These are phyloP conservation scores for Lipomyces sp. DNA, from an alignment of 805 yeast species.

Conservation along the genomic window DNA sequence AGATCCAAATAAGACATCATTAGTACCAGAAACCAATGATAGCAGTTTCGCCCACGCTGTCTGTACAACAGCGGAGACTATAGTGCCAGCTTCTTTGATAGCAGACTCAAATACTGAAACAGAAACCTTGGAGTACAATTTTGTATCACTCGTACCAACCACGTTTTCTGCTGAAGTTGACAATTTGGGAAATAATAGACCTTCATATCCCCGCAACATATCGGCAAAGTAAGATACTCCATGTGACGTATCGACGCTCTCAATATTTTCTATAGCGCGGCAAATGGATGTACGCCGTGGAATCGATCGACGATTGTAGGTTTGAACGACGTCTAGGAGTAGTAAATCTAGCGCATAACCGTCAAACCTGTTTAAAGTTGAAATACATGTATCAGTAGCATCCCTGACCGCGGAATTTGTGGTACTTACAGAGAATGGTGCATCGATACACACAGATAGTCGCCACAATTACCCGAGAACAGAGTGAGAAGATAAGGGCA, in stretches of 20 bases:
- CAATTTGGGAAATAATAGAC: conserved; percentile 21
- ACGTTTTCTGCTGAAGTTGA: background rate
- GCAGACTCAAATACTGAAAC: conserved; percentile 9
- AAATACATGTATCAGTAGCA: background rate
- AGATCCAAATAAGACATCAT: conserved; percentile 39
- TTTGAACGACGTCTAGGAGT: conserved; percentile 15
- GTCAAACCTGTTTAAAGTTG: conserved; percentile 23
- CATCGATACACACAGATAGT: conserved; percentile 19
- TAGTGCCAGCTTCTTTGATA: background rate
- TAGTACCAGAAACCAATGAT: conserved; percentile 15
- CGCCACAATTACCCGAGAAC: background rate
- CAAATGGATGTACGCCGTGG: conserved; percentile 13
- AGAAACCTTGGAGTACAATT: background rate
- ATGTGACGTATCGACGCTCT: conserved; percentile 5
- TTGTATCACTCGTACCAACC: background rate
- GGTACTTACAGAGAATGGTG: conserved; percentile 35
- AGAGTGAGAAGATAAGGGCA: conserved; percentile 20
- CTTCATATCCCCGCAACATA: conserved; percentile 13
- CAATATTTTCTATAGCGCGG: conserved; percentile 12
- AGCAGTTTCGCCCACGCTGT: conserved; percentile 37
- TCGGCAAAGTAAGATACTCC: conserved; percentile 13
- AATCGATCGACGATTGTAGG: background rate
- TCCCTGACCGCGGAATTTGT: background rate
- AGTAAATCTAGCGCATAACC: conserved; percentile 30
- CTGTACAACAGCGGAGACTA: conserved; percentile 24